Conservation (phyloP, 2,329 filamentous ascomycete genomes). For the Pseudovirgaria hyperparasitica region DNA sequence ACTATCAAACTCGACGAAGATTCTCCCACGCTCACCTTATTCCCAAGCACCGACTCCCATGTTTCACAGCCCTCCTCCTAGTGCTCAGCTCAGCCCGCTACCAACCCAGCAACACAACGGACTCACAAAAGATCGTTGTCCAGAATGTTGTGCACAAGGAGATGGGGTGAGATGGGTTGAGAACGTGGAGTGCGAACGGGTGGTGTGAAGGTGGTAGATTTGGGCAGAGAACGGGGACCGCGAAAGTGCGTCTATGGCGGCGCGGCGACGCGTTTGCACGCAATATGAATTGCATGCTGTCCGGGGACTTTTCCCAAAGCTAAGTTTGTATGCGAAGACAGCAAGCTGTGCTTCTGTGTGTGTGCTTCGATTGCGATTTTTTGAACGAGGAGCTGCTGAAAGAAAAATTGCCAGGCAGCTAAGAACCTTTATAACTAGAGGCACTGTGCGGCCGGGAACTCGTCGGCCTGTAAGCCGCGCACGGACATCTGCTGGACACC, state of each 20-base stretch:
- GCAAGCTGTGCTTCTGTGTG: slow-evolving; percentile 53
- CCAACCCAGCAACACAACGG: slow-evolving; percentile 39
- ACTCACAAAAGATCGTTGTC: slow-evolving; percentile 94
- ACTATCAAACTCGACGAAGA: slow-evolving; percentile 92
- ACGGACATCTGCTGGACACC: too few species aligned
- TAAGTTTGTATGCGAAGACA: slow-evolving; percentile 26
- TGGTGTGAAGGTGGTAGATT: slow-evolving; percentile 35
- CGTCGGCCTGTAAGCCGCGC: too few species aligned
- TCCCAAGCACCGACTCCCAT: slow-evolving; percentile 8
- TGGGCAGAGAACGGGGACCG: slow-evolving; percentile 55
- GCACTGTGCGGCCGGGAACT: too few species aligned
- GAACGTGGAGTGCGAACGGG: slow-evolving; percentile 41
- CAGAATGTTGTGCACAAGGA: slow-evolving; percentile 38
- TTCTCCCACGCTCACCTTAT: slow-evolving; percentile 33
- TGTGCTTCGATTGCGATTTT: slow-evolving; percentile 99
- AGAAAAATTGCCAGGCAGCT: slow-evolving; percentile 13
- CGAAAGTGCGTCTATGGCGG: slow-evolving; percentile 98
- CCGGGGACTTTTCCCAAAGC: slow-evolving; percentile 99
- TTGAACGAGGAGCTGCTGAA: slow-evolving; percentile 78
- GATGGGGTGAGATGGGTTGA: slow-evolving; percentile 9
- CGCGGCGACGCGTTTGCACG: slow-evolving; percentile 79
- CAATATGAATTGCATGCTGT: slow-evolving; percentile 52
- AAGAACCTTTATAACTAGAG: too few species aligned
- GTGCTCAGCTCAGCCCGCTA: slow-evolving; percentile 17
- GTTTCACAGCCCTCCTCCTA: slow-evolving; percentile 11